Base-by-base conservation (phyloP, 1,139 yeast species). In the Sugiyamaella xylanicola region DNA sequence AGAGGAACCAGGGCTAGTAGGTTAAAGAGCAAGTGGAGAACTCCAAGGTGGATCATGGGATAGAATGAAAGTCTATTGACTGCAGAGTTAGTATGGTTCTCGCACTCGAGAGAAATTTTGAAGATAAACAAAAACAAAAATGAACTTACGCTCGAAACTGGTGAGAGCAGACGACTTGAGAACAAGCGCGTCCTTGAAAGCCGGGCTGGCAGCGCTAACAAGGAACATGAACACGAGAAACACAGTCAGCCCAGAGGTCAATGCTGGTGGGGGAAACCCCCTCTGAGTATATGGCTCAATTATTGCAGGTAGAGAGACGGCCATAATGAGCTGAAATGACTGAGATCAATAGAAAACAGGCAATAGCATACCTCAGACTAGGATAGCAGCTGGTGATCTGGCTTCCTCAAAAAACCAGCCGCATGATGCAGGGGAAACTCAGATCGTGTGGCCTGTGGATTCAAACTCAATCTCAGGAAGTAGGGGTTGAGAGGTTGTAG, bases 31-130 rank as follows among this genome's bases (percentile, higher is more conserved):
- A 92, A 74, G 70, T 90, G 97, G 54, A 85, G 59, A 21, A 83
- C 61, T 20, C 81, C 78, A 40, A 75, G 68, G 68, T 91, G 97
- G 48, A 83, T 83, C 65, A 91, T 71, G 1, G 93, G 87, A 68
- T 88, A 92, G 62, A 90, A 80, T 8, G 96, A 84, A 22, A 92
- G 70, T 46, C 86, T 75, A 67, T 83, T 83, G 62, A 87, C 69
- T 63, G 54, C 45, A 47, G 9, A 8, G 47, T 41, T 39, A 43
- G 46, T 4, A 25, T 47, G n/a, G 11, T 1, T 15, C 2, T 8
- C 22, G n/a, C n/a, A n/a, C n/a, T n/a, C n/a, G n/a, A n/a, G n/a
- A n/a, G n/a, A n/a, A n/a, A n/a, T n/a, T n/a, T n/a, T n/a, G n/a
- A 9, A 19, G 35, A 45, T 21, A 20, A 36, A 3, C n/a, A 22